Conservation (phyloP, 2,329 filamentous ascomycete species). For the Didymella arachidicola region DNA sequence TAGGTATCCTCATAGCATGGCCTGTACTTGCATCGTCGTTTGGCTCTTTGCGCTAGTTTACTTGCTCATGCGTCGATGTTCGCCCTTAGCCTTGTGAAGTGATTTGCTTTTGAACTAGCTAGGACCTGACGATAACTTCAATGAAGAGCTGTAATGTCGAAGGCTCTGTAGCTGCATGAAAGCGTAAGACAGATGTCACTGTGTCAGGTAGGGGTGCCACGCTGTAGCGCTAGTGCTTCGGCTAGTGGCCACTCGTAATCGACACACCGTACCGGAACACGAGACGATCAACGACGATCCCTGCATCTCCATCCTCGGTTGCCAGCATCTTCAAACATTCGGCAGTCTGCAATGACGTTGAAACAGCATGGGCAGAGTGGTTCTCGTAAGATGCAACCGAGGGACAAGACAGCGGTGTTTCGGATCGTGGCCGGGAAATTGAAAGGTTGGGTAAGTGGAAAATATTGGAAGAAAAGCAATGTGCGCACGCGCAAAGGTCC, state of each 20-base stretch:
- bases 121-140: background rate
- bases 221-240: background rate
- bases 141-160: background rate
- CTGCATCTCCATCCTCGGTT: background rate
- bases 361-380: background rate
- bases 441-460: background rate
- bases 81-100: no score
- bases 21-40: background rate
- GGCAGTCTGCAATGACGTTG: background rate
- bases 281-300: background rate
- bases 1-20: background rate
- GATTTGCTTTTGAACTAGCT: background rate
- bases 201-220: background rate
- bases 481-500: background rate
- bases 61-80: background rate
- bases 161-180: background rate
- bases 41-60: no score
- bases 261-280: background rate
- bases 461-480: background rate
- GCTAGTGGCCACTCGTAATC: background rate
- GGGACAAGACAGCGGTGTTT: background rate
- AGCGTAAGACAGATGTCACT: background rate
- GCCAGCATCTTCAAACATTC: background rate
- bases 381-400: background rate
- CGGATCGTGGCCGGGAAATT: background rate